Base-by-base conservation (phyloP, 805 yeast species). In the Metschnikowia cerradonensis region DNA sequence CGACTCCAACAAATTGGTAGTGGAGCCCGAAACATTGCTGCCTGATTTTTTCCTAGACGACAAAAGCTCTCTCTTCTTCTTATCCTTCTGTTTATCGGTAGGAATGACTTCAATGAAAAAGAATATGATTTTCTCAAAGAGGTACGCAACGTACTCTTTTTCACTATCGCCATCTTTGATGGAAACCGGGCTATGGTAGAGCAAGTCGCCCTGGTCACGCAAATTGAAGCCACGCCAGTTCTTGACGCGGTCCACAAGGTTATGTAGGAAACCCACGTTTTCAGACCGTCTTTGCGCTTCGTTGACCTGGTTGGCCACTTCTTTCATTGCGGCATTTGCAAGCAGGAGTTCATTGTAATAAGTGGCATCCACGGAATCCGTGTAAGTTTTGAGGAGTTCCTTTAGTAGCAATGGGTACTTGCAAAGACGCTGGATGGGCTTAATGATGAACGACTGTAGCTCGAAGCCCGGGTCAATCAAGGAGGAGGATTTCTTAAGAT, bases 391-490 rank as follows among this genome's bases (percentile, higher is more conserved):
- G 46, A 88, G 66, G 48, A 94, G 74, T 63, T 89, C 94, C 60
- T 80, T 82, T 47, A 94, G 70, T 45, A 94, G 74, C 47, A 94
- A 71, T 1, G 98, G 99, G 67, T 94, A 94, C 66, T 91, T 89
- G 76, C 97, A 89, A n/a, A 94, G 77, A 56, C 99, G 80, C 72
- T 94, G 99, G 36, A 94, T 89, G 0, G 99, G 99, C 66, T 92
- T 94, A 59, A 94, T 81, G 39, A 94, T 76, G 67, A 88, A 88
- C 46, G 92, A 84, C 64, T 88, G 98, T 48, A 94, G 75, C 67
- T 92, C 99, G 63, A 90, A 84, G 40, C 89, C 86, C 26, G 94
- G 92, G 56, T 84, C 92, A 52, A 91, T 82, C 37, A 90, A 69
- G 19, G 72, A 64, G 3, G 86, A 76, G 19, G 83, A 76, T 52